Percentiles rank a stretch among this genome's conserved stretches.
Evolutionary conservation across 345 rosid genomes (phyloP).

Genomic region (Salix exigua): DNA sequence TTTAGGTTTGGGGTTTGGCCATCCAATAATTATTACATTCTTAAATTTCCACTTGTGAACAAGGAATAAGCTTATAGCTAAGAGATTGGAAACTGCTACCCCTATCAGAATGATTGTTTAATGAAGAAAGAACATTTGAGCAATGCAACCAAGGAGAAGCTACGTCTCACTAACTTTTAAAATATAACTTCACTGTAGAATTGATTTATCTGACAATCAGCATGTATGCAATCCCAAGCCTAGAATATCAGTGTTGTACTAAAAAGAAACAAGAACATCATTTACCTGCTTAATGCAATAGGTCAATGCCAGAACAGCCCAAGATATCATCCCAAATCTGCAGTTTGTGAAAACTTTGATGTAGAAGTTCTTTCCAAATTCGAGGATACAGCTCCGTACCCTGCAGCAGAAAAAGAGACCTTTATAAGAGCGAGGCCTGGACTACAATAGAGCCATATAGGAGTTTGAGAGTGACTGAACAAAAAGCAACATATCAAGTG

Average conservation of each 20-base stretch:
- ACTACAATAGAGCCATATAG: neutral
- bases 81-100: neutral
- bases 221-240: neutral
- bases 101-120: neutral
- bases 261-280: slow-evolving; percentile 1
- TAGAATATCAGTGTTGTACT: neutral
- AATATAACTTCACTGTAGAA: neutral
- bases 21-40: too few relatives aligned
- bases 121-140: neutral
- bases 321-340: slow-evolving; percentile 99
- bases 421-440: slow-evolving; percentile 13
- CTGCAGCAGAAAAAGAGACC: slow-evolving; percentile 39
- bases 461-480: neutral
- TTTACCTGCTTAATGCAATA: slow-evolving; percentile 97
- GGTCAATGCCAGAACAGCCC: slow-evolving; percentile 99
- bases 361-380: slow-evolving; percentile 88
- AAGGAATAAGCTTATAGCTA: neutral
- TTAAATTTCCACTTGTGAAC: too few relatives aligned
- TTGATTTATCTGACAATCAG: neutral
- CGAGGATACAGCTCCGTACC: slow-evolving; percentile 99
- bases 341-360: slow-evolving; percentile 96
- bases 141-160: neutral
- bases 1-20: too few relatives aligned
- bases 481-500: neutral
- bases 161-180: neutral